Conservation (phyloP, 2,329 filamentous ascomycete genomes). For the Penicillium sp. region DNA sequence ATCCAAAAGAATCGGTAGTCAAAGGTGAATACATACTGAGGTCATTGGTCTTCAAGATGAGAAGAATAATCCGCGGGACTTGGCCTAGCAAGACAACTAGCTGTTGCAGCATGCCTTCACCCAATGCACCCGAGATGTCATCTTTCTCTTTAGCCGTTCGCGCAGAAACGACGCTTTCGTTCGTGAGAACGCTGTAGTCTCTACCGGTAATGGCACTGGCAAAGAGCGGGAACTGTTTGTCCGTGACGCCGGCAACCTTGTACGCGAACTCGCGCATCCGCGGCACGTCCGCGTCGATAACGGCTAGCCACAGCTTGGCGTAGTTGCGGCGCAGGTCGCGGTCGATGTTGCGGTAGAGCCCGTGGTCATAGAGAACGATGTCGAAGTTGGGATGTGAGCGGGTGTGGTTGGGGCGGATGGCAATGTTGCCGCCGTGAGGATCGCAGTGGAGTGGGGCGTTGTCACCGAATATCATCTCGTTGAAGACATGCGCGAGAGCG, state of each 20-base stretch:
- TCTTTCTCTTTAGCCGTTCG: slow-evolving; percentile 77
- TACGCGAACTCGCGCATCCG: slow-evolving; percentile 85
- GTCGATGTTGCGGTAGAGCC: slow-evolving; percentile 90
- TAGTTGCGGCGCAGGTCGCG: slow-evolving; percentile 75
- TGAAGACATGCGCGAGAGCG: slow-evolving; percentile 86
- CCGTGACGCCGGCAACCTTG: slow-evolving; percentile 83
- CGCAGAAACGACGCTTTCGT: slow-evolving; percentile 54
- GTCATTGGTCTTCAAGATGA: slow-evolving; percentile 98
- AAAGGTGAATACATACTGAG: slow-evolving; percentile 56
- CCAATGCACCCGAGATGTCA: slow-evolving; percentile 76
- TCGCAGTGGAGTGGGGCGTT: slow-evolving; percentile 91
- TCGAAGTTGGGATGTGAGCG: slow-evolving; percentile 77
- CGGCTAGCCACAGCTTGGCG: slow-evolving; percentile 94
- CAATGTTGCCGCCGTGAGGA: slow-evolving; percentile 93
- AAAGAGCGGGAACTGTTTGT: slow-evolving; percentile 91
- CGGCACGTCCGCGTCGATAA: slow-evolving; percentile 82
- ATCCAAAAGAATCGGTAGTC: neutral
- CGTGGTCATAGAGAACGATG: slow-evolving; percentile 93
- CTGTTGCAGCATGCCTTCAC: slow-evolving; percentile 83
- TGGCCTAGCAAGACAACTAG: slow-evolving; percentile 83
- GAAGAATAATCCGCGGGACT: slow-evolving; percentile 85
- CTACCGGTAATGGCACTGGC: slow-evolving; percentile 93
- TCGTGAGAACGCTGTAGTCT: slow-evolving; percentile 74
- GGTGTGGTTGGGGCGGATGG: slow-evolving; percentile 72
- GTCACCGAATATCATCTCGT: slow-evolving; percentile 97